These are phyloP conservation scores for Metarhizium anisopliae DNA, from an alignment of 2,329 filamentous ascomycete species.

Conservation along the genomic window DNA sequence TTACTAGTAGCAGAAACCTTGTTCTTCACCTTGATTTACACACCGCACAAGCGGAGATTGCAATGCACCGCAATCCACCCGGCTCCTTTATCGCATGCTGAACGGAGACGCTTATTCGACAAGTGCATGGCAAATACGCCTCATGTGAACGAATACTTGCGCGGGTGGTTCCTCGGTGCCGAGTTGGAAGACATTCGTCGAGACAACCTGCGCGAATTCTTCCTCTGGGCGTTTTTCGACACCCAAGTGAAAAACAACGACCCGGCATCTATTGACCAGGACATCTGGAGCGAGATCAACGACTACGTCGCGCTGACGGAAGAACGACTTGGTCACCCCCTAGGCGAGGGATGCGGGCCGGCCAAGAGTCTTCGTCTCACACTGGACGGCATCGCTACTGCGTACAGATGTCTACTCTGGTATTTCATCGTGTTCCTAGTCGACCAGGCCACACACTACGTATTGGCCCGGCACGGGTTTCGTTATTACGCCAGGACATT, in stretches of 20 bases:
- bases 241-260: slow-evolving; percentile 19
- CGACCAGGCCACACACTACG: slow-evolving; percentile 39
- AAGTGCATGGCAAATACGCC: slow-evolving; percentile 46
- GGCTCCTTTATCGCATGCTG: slow-evolving; percentile 28
- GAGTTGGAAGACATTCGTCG: slow-evolving; percentile 45
- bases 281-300: slow-evolving; percentile 32
- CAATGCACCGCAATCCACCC: slow-evolving; percentile 30
- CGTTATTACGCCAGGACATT: slow-evolving; percentile 34
- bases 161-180: slow-evolving; percentile 58
- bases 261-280: slow-evolving; percentile 14
- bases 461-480: slow-evolving; percentile 41
- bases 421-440: slow-evolving; percentile 48
- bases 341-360: slow-evolving; percentile 46
- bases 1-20: slow-evolving; percentile 30
- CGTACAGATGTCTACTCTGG: slow-evolving; percentile 56
- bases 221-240: slow-evolving; percentile 61
- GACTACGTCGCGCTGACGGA: slow-evolving; percentile 44
- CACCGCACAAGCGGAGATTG: slow-evolving; percentile 32
- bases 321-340: slow-evolving; percentile 35
- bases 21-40: slow-evolving; percentile 34
- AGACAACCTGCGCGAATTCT: slow-evolving; percentile 61
- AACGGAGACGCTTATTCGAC: slow-evolving; percentile 47
- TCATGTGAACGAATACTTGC: slow-evolving; percentile 47
- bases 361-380: slow-evolving; percentile 54
- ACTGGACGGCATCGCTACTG: slow-evolving; percentile 52